phyloP scores from a whole-genome alignment of 2,329 filamentous ascomycete genomes.

The Leptographium flavum region DNA sequence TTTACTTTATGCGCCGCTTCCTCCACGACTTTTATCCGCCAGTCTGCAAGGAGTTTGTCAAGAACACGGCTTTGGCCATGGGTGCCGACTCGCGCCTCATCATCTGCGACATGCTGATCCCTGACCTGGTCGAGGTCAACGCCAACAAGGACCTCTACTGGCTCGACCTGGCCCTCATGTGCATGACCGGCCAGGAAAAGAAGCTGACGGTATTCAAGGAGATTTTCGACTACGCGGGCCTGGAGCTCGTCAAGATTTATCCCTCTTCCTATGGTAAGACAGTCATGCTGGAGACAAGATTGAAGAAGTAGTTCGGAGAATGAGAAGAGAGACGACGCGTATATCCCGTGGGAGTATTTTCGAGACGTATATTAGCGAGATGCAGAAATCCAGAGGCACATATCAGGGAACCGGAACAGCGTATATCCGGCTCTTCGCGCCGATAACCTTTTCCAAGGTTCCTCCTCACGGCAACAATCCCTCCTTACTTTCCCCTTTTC shows the following conservation, averaged over 20 bases:
- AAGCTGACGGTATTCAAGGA: not conserved
- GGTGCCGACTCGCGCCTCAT: not conserved
- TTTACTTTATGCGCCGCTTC: slow-evolving; percentile 4
- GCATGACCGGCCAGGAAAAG: slow-evolving; percentile 2
- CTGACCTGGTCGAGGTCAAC: not conserved
- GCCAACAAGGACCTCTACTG: not conserved
- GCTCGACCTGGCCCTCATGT: not conserved
- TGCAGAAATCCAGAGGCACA: no score
- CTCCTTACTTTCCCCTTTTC: no score
- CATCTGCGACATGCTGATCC: slow-evolving; percentile 1
- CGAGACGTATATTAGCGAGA: no score
- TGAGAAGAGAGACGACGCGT: no score
- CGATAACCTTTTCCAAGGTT: no score
- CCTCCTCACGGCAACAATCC: no score
- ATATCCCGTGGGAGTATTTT: no score
- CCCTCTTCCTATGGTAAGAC: not conserved
- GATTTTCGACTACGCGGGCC: not conserved
- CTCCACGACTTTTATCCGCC: slow-evolving; percentile 1
- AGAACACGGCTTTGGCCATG: slow-evolving; percentile 2
- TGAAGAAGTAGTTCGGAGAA: slow-evolving; percentile 1
- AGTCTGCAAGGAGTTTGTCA: slow-evolving; percentile 1
- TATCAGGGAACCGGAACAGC: no score
- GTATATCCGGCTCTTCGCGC: no score
- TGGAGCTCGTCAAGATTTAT: slow-evolving; percentile 1
- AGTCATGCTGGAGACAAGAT: not conserved